phyloP scores from a whole-genome alignment of 2,329 filamentous ascomycete genomes.

The Gremmenia infestans region DNA sequence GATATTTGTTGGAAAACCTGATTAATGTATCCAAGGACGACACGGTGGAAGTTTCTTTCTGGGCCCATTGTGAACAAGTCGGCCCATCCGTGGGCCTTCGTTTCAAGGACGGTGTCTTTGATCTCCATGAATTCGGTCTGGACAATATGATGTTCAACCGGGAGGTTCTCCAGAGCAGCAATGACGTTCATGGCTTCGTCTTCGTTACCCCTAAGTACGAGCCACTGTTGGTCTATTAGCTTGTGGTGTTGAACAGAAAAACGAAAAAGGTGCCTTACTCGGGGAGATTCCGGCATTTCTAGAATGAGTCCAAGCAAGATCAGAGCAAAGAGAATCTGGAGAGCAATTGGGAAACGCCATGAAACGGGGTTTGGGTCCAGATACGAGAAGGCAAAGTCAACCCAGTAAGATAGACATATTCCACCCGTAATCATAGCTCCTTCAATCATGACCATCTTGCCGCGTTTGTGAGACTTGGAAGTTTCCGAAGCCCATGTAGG shows the following conservation, averaged over 20 bases:
- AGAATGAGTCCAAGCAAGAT: constrained; percentile 51
- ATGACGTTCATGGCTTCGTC: constrained; percentile 42
- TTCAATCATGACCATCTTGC: constrained; percentile 58
- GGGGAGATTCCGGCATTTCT: constrained; percentile 47
- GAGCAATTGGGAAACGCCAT: constrained; percentile 58
- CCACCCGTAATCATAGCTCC: constrained; percentile 53
- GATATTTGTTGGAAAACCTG: constrained; percentile 47
- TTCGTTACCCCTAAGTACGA: constrained; percentile 40
- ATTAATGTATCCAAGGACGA: constrained; percentile 44
- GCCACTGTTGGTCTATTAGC: constrained; percentile 30
- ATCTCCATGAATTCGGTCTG: constrained; percentile 46
- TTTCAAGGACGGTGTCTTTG: constrained; percentile 64
- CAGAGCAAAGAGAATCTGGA: constrained; percentile 54
- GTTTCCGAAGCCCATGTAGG: constrained; percentile 60
- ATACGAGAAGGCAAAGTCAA: constrained; percentile 54
- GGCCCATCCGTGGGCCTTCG: constrained; percentile 28
- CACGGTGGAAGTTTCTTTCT: constrained; percentile 49
- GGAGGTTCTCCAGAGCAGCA: constrained; percentile 35
- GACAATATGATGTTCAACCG: constrained; percentile 48
- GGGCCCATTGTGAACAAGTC: constrained; percentile 46
- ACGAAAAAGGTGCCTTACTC: constrained; percentile 18
- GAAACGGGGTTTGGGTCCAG: constrained; percentile 41
- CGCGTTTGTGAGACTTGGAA: constrained; percentile 51
- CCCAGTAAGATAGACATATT: constrained; percentile 55
- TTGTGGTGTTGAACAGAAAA: neutral